Evolutionary conservation across 2,329 filamentous ascomycete species (phyloP), one percentile per base, ranked within the genome.

Genomic region (Rhynchosporium secalis): DNA sequence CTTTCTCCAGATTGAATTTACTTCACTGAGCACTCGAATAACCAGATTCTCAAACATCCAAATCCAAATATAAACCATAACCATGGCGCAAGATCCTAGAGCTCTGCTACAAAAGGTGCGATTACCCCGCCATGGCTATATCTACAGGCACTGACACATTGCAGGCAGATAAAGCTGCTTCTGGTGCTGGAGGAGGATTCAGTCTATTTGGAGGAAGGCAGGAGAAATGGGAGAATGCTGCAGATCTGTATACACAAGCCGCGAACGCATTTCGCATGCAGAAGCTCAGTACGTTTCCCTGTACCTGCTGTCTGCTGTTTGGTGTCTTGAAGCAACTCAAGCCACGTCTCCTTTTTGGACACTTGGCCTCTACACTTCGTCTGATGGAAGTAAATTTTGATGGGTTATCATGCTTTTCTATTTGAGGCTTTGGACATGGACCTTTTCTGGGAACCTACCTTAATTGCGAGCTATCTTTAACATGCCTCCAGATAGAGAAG

Each of bases 261-360:
- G 95, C 88, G 65, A 96, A 97, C 79, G 91, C 91, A 63, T 98
- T 96, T 76, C 86, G 91, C 73, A 86, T 96, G 81, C 88, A 95
- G 78, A 91, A 91, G 75, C 85, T 89, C 79, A 89, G 91, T 94
- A 80, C 70, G 81, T 45, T 12, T 12, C 20, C 41, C 67, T n/a
- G 15, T 4, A 7, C 8, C 20, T n/a, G 15, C 7, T 45, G n/a
- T 15, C 20, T n/a, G 15, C 7, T 45, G n/a, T 15, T 45, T 36
- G 33, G 33, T 36, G 9, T 36, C 33, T 36, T 36, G 33, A 3
- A 36, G 6, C 33, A 36, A 36, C 6, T 36, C 33, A 5, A 10
- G 9, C 33, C 33, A 20, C 9, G 9, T 36, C 33, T 36, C 6
- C 6, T 10, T 36, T 36, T 36, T 36, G 33, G 1, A 36, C 33